Percentiles rank a stretch among this genome's conserved stretches.
Evolutionary conservation across 495 filamentous ascomycete species (phyloP).

Genomic region (Parathielavia hyrcaniae): DNA sequence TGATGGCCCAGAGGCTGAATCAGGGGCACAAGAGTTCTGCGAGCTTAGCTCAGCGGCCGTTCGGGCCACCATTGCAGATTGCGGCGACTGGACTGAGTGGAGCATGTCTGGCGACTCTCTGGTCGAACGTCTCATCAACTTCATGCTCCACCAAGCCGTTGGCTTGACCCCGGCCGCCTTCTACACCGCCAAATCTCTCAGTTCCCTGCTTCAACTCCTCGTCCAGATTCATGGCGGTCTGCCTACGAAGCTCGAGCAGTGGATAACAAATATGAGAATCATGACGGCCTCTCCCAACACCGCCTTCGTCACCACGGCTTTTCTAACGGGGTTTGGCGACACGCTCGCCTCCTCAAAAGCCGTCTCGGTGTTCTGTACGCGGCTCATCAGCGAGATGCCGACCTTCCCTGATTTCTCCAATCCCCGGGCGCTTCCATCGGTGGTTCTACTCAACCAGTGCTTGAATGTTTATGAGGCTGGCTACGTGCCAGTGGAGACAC

Average conservation of each 20-base stretch:
- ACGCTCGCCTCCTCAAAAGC: conserved; percentile 39
- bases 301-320: conserved; percentile 44
- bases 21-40: conserved; percentile 57
- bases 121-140: conserved; percentile 33
- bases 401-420: conserved; percentile 31
- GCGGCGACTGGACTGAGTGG: conserved; percentile 30
- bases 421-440: conserved; percentile 34
- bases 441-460: conserved; percentile 44
- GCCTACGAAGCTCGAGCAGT: conserved; percentile 35
- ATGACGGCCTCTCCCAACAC: conserved; percentile 40
- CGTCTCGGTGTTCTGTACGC: conserved; percentile 46
- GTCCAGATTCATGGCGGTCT: conserved; percentile 36
- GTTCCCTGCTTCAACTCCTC: conserved; percentile 37
- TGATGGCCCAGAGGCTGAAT: conserved; percentile 43
- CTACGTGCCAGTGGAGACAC: conserved; percentile 58
- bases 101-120: conserved; percentile 25
- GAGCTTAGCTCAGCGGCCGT: conserved; percentile 52
- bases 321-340: conserved; percentile 50
- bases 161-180: conserved; percentile 35
- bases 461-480: conserved; percentile 40
- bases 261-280: conserved; percentile 35
- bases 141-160: conserved; percentile 32
- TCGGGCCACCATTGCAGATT: conserved; percentile 38
- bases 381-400: conserved; percentile 49
- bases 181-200: conserved; percentile 47